Conservation (phyloP, 2,329 filamentous ascomycete genomes). For the Colletotrichum coccodes region DNA sequence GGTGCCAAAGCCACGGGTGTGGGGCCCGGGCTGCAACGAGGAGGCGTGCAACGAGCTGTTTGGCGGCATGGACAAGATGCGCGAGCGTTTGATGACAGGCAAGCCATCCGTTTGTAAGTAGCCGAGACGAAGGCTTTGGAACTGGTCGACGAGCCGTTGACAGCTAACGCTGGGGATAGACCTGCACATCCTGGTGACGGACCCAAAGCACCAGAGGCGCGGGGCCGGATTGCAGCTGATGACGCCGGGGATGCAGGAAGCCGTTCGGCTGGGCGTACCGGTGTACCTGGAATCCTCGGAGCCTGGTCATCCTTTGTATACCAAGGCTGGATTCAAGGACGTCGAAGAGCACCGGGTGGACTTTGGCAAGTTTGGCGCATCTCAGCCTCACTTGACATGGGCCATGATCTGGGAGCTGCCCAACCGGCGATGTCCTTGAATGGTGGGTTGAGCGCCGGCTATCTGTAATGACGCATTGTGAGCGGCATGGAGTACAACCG, state of each 20-base stretch:
- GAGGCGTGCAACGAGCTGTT: slow-evolving; percentile 47
- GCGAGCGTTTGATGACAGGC: slow-evolving; percentile 41
- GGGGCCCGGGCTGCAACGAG: slow-evolving; percentile 42
- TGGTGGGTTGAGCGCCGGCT: background rate
- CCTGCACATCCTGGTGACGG: slow-evolving; percentile 49
- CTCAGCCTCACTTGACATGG: slow-evolving; percentile 19
- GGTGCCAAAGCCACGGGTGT: slow-evolving; percentile 36
- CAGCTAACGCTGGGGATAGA: slow-evolving; percentile 38
- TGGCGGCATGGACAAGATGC: slow-evolving; percentile 42
- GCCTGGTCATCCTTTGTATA: slow-evolving; percentile 45
- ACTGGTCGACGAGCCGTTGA: background rate
- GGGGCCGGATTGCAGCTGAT: slow-evolving; percentile 48
- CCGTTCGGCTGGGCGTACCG: slow-evolving; percentile 47
- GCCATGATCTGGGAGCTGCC: slow-evolving; percentile 34
- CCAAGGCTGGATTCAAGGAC: slow-evolving; percentile 47
- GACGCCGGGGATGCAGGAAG: slow-evolving; percentile 46
- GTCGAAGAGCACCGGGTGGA: slow-evolving; percentile 34
- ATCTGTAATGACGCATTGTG: background rate
- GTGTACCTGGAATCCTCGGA: slow-evolving; percentile 48
- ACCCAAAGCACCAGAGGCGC: slow-evolving; percentile 47
- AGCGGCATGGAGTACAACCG: background rate
- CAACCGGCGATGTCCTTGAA: slow-evolving; percentile 15
- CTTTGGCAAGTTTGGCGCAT: slow-evolving; percentile 21
- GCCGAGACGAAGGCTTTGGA: background rate
- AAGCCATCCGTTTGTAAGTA: slow-evolving; percentile 49